Conservation (phyloP, 2,329 filamentous ascomycete genomes). For the Calonectria crousiana region DNA sequence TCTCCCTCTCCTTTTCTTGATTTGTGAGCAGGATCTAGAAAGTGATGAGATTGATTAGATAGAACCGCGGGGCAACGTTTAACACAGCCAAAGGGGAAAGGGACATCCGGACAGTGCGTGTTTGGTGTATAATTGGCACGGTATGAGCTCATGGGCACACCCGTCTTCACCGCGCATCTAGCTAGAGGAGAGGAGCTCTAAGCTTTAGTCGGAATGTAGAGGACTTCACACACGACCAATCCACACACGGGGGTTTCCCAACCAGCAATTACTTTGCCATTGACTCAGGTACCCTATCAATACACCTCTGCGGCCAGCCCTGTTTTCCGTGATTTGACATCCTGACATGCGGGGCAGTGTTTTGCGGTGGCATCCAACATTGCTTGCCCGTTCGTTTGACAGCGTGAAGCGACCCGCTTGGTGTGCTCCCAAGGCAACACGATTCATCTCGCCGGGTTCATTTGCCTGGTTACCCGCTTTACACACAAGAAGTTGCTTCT, state of each 20-base stretch:
- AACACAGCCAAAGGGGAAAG: slow-evolving; percentile 12
- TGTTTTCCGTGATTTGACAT: not conserved
- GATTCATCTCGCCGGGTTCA: not conserved
- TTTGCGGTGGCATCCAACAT: slow-evolving; percentile 12
- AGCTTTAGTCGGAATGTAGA: slow-evolving; percentile 1
- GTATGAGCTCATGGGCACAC: slow-evolving; percentile 50
- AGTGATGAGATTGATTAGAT: slow-evolving; percentile 55
- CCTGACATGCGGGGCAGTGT: slow-evolving; percentile 33
- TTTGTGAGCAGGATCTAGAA: slow-evolving; percentile 10
- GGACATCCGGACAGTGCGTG: slow-evolving; percentile 34
- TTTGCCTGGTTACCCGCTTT: not conserved
- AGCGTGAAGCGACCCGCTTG: not conserved
- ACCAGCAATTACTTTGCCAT: not conserved
- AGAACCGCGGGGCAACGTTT: slow-evolving; percentile 38
- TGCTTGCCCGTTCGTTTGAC: not conserved
- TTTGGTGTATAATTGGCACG: slow-evolving; percentile 26
- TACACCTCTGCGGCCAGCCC: not conserved
- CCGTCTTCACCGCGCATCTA: slow-evolving; percentile 23
- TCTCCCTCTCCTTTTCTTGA: not conserved
- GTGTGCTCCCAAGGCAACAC: not conserved
- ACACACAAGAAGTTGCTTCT: slow-evolving; percentile 32
- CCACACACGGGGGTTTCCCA: not conserved
- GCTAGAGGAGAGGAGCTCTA: slow-evolving; percentile 9
- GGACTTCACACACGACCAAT: not conserved
- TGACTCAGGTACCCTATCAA: not conserved